phyloP scores from a whole-genome alignment of 129 eudicot species.

The Oenanthe sinensis region DNA sequence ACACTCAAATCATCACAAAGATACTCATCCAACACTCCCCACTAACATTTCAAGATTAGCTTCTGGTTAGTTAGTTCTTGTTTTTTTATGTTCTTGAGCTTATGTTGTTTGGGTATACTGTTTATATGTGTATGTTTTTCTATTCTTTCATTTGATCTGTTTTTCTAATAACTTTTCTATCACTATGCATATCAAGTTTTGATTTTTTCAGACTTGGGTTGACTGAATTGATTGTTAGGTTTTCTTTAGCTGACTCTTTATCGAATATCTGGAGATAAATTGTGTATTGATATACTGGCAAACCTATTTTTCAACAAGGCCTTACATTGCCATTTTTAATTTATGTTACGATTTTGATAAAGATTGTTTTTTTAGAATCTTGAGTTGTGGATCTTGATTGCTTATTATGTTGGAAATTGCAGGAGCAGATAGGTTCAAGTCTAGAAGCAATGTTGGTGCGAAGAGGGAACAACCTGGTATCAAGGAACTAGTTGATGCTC shows the following conservation, averaged over 20 bases:
- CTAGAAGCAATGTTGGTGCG: slow-evolving; percentile 54
- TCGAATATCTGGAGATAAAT: neutral
- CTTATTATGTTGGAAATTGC: slow-evolving; percentile 14
- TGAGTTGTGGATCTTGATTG: neutral
- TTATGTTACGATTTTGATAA: too few relatives aligned
- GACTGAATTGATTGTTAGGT: neutral
- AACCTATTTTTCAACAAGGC: neutral
- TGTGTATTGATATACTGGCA: neutral
- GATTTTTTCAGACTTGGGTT: neutral
- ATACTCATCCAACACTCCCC: slow-evolving; percentile 38
- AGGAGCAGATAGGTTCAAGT: slow-evolving; percentile 70
- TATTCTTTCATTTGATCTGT: slow-evolving; percentile 42
- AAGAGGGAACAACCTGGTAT: slow-evolving; percentile 49
- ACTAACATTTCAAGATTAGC: slow-evolving; percentile 76
- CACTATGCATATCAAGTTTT: too few relatives aligned
- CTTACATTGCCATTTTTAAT: neutral
- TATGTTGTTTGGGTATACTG: neutral
- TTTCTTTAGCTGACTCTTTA: too few relatives aligned
- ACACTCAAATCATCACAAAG: slow-evolving; percentile 41
- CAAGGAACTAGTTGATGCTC: slow-evolving; percentile 54
- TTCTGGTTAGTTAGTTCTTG: slow-evolving; percentile 54
- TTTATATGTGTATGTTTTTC: neutral
- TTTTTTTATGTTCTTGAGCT: too few relatives aligned
- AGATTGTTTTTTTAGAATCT: neutral
- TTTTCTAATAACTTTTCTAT: too few relatives aligned